Evolutionary conservation across 1,139 yeast genomes (phyloP).

Genomic region (Taiozyma sp.): DNA sequence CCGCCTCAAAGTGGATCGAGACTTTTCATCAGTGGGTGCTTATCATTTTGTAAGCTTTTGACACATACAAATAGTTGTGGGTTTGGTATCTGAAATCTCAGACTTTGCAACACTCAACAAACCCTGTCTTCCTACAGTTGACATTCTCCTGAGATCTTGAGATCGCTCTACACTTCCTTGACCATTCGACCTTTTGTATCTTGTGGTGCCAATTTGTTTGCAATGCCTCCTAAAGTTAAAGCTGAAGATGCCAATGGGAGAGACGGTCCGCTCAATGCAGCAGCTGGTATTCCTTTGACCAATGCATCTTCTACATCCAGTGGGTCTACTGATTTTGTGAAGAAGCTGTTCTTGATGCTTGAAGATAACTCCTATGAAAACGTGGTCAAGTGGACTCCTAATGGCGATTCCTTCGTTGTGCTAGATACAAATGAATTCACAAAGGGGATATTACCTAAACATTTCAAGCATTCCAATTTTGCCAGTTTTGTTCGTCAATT

Average conservation of each 20-base stretch:
- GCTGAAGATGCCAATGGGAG: neutral
- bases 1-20: neutral
- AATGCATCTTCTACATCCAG: constrained; percentile 23
- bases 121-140: no score
- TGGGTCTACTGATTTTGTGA: constrained; percentile 71
- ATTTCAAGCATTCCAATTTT: constrained; percentile 91
- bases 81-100: no score
- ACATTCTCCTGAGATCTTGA: no score
- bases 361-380: constrained; percentile 71
- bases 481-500: constrained; percentile 93
- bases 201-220: neutral
- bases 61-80: neutral
- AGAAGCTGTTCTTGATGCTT: constrained; percentile 76
- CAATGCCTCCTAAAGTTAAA: neutral
- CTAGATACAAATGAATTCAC: constrained; percentile 88
- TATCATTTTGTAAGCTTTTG: neutral
- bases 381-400: constrained; percentile 79
- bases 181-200: no score
- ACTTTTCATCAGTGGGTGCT: neutral
- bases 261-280: constrained; percentile 11
- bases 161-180: no score
- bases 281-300: constrained; percentile 21
- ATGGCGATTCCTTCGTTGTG: constrained; percentile 85
- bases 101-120: no score
- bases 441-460: constrained; percentile 77